Evolutionary conservation across 768 basidiomycete species (phyloP).

Genomic region (Phanerochaete sordida): DNA sequence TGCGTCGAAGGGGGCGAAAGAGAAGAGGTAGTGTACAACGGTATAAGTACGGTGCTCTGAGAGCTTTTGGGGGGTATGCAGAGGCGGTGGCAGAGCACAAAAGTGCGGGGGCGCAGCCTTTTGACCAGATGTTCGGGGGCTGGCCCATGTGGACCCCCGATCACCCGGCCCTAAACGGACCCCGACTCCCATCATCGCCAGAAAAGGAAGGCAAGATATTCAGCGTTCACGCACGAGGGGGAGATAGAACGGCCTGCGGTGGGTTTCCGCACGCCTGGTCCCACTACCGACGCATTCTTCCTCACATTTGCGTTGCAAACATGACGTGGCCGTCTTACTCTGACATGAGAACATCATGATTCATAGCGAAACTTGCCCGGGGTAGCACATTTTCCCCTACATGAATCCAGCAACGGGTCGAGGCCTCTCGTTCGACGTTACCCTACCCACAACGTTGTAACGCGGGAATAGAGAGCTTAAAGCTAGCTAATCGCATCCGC

Average conservation of each 20-base stretch:
- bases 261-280: background rate
- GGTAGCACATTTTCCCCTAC: background rate
- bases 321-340: background rate
- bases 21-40: slow-evolving; percentile 10
- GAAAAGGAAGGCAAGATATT: background rate
- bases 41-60: slow-evolving; percentile 10
- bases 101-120: background rate
- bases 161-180: slow-evolving; percentile 2
- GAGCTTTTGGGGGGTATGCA: slow-evolving; percentile 16
- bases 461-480: too few relatives aligned
- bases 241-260: background rate
- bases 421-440: too few relatives aligned
- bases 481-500: too few relatives aligned
- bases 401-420: background rate
- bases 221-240: background rate
- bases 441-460: too few relatives aligned
- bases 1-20: background rate
- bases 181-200: background rate
- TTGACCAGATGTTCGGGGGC: background rate
- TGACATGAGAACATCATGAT: background rate
- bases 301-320: background rate
- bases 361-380: background rate
- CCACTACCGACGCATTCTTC: background rate
- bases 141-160: background rate
- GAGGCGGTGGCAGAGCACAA: background rate